Base-by-base conservation (phyloP, 495 filamentous ascomycete species). In the Aspergillus haitiensis region DNA sequence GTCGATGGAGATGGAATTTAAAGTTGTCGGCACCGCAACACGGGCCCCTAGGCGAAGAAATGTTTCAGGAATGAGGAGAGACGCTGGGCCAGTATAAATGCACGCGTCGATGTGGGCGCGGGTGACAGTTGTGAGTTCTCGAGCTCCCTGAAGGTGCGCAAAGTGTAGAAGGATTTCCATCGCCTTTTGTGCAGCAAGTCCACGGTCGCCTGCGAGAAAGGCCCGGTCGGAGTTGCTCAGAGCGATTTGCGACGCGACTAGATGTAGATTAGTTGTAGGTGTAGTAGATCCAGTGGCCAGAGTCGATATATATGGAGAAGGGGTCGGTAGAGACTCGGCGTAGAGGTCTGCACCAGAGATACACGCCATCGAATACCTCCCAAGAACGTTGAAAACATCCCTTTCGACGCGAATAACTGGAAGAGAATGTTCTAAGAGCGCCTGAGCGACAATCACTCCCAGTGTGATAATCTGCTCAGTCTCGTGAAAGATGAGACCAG, bases 1-100 rank as follows among this genome's bases (percentile, higher is more conserved):
- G 44, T 75, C 72, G 27, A 72, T 68, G n/a, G 70, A 75, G 6
- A 72, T 75, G 5, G 72, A 62, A 33, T 72, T 71, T 34, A 72
- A 47, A 5, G 70, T 63, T 0, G 72, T 75, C 10, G 72, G 67
- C 6, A 75, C 47, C 2, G 50, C 50, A 10, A 71, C 60, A 36
- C 56, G 60, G 6, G 54, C 70, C 5, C 70, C 68, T 49, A 59
- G 35, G n/a, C 55, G 45, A 1, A 59, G 59, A 15, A 75, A 59
- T 6, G 11, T 58, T 34, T 67, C 48, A 11, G 71, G 65, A 37
- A 73, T 67, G 8, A 36, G 39, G 10, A 73, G 37, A 27, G 60
- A 62, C 11, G 55, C 72, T 12, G 70, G 67, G 3, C 72, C 72
- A 1, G 67, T 71, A 62, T 75, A 75, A 52, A 70, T 67, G 53